Evolutionary conservation across 2,329 filamentous ascomycete species (phyloP).

Genomic region (Aciculosporium take): DNA sequence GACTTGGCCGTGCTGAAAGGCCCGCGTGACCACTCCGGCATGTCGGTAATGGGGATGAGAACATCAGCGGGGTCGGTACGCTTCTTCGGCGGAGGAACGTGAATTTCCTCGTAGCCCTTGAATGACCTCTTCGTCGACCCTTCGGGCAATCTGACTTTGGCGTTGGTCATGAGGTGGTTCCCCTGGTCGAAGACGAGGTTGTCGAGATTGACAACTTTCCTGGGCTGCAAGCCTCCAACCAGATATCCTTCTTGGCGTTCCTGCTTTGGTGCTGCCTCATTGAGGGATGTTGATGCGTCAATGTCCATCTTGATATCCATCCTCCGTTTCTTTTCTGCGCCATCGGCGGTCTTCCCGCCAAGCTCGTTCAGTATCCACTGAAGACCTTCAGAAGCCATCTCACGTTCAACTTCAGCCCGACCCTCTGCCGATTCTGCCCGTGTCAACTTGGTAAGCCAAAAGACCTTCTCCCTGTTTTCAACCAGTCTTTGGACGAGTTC

Average conservation of each 20-base stretch:
- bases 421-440: slow-evolving; percentile 67
- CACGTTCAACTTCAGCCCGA: slow-evolving; percentile 64
- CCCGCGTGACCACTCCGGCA: slow-evolving; percentile 81
- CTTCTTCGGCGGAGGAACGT: slow-evolving; percentile 85
- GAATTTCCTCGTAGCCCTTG: slow-evolving; percentile 97
- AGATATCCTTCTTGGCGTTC: slow-evolving; percentile 54
- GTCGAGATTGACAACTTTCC: slow-evolving; percentile 80
- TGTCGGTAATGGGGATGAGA: slow-evolving; percentile 68
- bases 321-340: slow-evolving; percentile 46
- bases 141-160: slow-evolving; percentile 82
- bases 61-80: slow-evolving; percentile 67
- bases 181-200: slow-evolving; percentile 96
- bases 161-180: slow-evolving; percentile 99
- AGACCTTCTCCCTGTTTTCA: slow-evolving; percentile 81
- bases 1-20: slow-evolving; percentile 79
- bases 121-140: slow-evolving; percentile 91
- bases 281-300: slow-evolving; percentile 52
- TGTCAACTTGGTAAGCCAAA: slow-evolving; percentile 85
- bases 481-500: slow-evolving; percentile 86
- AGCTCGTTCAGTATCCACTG: slow-evolving; percentile 81
- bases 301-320: slow-evolving; percentile 95
- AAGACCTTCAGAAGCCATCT: slow-evolving; percentile 83
- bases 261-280: slow-evolving; percentile 30
- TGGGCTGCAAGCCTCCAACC: slow-evolving; percentile 72
- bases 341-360: slow-evolving; percentile 51